Percentiles rank a stretch among this genome's conserved stretches.
phyloP scores from a whole-genome alignment of 345 rosid species.

The Populus ilicifolia region DNA sequence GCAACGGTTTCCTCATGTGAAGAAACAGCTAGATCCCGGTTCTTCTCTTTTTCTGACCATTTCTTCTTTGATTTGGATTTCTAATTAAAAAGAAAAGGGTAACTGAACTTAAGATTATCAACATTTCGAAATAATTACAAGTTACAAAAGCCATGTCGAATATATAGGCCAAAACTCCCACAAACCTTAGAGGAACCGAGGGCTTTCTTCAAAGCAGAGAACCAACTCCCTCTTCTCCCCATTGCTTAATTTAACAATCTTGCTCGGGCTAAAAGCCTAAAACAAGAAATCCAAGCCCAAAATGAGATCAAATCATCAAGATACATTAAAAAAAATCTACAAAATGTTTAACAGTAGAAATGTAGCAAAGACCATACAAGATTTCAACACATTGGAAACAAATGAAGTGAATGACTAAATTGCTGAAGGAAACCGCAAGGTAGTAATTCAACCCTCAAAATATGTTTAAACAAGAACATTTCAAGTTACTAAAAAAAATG shows the following conservation, averaged over 20 bases:
- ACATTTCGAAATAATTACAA: background rate
- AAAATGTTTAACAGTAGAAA: background rate
- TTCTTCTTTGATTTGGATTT: constrained; percentile 51
- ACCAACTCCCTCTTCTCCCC: constrained; percentile 79
- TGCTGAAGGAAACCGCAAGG: background rate
- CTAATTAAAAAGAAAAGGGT: constrained; percentile 22
- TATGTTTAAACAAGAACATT: background rate
- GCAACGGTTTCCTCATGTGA: constrained; percentile 9
- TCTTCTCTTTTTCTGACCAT: constrained; percentile 49
- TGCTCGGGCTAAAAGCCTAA: constrained; percentile 26
- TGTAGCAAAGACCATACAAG: background rate
- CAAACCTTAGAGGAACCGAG: constrained; percentile 54
- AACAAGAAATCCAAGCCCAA: constrained; percentile 16
- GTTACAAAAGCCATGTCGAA: background rate
- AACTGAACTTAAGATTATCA: constrained; percentile 6
- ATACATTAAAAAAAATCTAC: background rate
- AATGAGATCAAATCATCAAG: constrained; percentile 4
- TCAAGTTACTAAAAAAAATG: background rate
- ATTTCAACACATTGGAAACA: background rate
- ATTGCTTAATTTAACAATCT: constrained; percentile 37
- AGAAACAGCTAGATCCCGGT: constrained; percentile 18
- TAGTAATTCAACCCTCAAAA: background rate
- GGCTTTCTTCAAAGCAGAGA: constrained; percentile 68
- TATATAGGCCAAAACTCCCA: background rate
- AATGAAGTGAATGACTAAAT: background rate